phyloP scores from a whole-genome alignment of 176 grass and related monocot species.

The Hyparrhenia diplandra region DNA sequence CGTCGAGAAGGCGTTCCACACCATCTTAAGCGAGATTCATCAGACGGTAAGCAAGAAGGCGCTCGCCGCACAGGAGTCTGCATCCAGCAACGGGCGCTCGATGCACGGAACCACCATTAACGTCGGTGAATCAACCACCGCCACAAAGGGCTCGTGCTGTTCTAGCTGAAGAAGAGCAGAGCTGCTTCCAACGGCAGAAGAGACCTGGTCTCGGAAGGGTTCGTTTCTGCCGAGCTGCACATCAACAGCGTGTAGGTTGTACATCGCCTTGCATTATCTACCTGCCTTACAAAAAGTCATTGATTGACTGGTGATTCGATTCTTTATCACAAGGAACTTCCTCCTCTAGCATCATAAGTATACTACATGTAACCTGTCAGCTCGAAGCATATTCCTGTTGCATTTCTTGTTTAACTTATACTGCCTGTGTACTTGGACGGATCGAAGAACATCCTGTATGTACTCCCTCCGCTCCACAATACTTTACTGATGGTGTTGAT shows the following conservation, averaged over 20 bases:
- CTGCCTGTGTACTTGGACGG: constrained; percentile 12
- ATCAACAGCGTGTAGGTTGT: constrained; percentile 7
- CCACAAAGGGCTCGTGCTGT: constrained; percentile 41
- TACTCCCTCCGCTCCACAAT: no score
- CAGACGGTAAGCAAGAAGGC: constrained; percentile 67
- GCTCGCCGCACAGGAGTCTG: constrained; percentile 49
- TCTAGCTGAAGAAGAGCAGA: constrained; percentile 31
- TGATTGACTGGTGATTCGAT: constrained; percentile 5
- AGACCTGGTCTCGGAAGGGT: not conserved
- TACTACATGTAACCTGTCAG: constrained; percentile 18
- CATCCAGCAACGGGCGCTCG: constrained; percentile 8
- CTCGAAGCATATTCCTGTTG: constrained; percentile 5
- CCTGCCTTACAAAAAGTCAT: not conserved
- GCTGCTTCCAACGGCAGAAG: not conserved
- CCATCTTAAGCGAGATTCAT: constrained; percentile 52
- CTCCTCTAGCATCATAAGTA: not conserved
- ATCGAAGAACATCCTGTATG: constrained; percentile 13
- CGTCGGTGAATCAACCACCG: constrained; percentile 32
- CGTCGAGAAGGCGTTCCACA: constrained; percentile 63
- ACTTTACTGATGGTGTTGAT: no score
- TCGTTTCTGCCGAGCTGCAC: constrained; percentile 1
- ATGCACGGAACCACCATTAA: constrained; percentile 55
- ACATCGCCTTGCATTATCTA: not conserved
- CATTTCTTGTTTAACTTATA: constrained; percentile 21
- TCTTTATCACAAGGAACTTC: constrained; percentile 10